These are phyloP conservation scores for Epichloe sp. DNA, from an alignment of 2,329 filamentous ascomycete species.

Conservation along the genomic window DNA sequence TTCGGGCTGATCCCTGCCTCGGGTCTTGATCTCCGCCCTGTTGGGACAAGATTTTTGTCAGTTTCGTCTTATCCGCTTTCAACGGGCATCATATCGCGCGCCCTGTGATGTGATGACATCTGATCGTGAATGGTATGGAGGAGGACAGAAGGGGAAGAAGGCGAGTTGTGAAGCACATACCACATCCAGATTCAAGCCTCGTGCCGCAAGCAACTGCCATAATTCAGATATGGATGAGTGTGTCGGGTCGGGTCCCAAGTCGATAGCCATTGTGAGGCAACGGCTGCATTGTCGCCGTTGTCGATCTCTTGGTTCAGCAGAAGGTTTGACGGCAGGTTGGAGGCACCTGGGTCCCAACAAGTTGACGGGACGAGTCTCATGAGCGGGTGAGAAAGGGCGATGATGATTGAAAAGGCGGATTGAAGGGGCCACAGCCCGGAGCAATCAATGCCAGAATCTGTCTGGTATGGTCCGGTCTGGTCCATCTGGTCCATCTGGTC, in stretches of 20 bases:
- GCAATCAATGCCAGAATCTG: no score
- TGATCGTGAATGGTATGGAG: no score
- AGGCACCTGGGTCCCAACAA: background rate
- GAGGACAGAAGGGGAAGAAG: no score
- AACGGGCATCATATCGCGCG: background rate
- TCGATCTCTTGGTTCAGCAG: background rate
- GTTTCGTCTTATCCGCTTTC: background rate
- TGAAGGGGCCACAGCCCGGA: no score
- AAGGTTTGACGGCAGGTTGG: background rate
- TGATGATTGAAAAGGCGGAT: no score
- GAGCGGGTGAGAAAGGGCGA: no score
- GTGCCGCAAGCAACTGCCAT: conserved; percentile 3
- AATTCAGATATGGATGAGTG: background rate
- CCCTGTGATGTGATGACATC: background rate
- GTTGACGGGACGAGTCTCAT: no score
- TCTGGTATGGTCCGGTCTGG: no score
- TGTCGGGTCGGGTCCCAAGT: background rate
- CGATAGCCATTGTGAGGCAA: conserved; percentile 4
- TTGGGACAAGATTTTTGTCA: background rate
- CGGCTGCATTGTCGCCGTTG: background rate
- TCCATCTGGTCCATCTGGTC: no score
- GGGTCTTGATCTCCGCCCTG: conserved; percentile 14
- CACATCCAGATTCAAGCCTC: conserved; percentile 2
- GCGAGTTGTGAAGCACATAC: conserved; percentile 1
- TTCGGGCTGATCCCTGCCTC: conserved; percentile 21